Percentiles rank a stretch among this genome's conserved stretches.
These are phyloP conservation scores for Populus ilicifolia DNA, from an alignment of 345 rosid species.

Conservation along the genomic window DNA sequence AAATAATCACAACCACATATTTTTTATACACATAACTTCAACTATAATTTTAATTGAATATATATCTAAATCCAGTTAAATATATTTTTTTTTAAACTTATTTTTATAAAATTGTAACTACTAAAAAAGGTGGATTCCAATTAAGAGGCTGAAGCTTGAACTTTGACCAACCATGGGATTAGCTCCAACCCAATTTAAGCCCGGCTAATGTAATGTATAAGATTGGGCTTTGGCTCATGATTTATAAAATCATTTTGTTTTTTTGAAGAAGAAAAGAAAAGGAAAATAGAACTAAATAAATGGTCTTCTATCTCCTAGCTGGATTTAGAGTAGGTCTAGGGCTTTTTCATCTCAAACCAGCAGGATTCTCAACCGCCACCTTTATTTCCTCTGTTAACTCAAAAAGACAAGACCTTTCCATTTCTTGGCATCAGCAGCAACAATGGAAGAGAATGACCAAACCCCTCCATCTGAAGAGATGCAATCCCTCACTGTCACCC, in stretches of 20 bases:
- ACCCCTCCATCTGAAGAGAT: conserved; percentile 4
- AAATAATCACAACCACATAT: fast-evolving
- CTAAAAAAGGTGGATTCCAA: no score
- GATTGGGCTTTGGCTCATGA: not conserved
- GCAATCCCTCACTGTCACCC: conserved; percentile 8
- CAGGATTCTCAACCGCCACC: not conserved
- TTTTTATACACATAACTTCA: no score
- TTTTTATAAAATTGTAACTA: no score
- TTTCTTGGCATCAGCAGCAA: not conserved
- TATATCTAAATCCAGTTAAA: no score
- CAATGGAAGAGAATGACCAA: conserved; percentile 4
- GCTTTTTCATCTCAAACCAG: not conserved
- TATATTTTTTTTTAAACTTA: no score
- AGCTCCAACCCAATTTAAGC: not conserved
- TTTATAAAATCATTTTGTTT: not conserved
- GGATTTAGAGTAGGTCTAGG: not conserved
- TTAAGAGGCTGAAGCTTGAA: not conserved
- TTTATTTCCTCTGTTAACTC: not conserved
- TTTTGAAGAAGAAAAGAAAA: not conserved
- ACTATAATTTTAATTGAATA: no score
- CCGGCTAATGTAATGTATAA: not conserved
- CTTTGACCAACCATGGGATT: not conserved
- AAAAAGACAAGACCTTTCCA: not conserved
- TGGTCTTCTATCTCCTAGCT: not conserved
- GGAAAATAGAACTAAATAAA: no score